phyloP scores from a whole-genome alignment of 2,329 filamentous ascomycete species.

The Fusarium hostae region DNA sequence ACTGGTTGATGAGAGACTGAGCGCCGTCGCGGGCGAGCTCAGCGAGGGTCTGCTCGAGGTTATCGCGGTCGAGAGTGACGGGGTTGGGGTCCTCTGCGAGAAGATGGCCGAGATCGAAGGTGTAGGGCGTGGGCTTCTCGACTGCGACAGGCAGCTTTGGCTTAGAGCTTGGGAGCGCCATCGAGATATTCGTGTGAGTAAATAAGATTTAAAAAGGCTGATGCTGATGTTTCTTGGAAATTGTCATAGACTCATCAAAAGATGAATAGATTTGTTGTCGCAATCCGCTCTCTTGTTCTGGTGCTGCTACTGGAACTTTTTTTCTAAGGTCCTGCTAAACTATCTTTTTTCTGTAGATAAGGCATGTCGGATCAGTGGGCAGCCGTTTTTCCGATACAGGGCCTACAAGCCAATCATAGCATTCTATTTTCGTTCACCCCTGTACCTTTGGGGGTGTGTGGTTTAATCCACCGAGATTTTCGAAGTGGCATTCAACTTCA shows the following conservation, averaged over 20 bases:
- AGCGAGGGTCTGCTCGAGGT: constrained; percentile 75
- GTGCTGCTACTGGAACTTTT: constrained; percentile 40
- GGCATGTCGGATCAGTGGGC: constrained; percentile 43
- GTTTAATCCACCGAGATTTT: constrained; percentile 46
- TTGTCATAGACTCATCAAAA: not conserved
- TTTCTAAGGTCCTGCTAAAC: constrained; percentile 1
- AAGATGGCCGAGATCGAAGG: constrained; percentile 90
- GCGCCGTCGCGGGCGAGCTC: constrained; percentile 86
- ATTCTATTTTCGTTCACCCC: not conserved
- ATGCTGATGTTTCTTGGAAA: not conserved
- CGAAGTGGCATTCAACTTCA: constrained; percentile 40
- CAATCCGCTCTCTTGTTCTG: constrained; percentile 16
- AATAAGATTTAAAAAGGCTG: not conserved
- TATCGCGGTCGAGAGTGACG: constrained; percentile 64
- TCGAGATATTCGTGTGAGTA: constrained; percentile 31
- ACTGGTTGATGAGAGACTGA: constrained; percentile 92
- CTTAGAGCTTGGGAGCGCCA: constrained; percentile 53
- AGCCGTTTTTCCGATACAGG: constrained; percentile 39
- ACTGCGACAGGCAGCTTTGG: constrained; percentile 72
- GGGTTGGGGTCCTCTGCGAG: constrained; percentile 90
- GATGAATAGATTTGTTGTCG: constrained; percentile 2
- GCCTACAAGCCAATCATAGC: constrained; percentile 33
- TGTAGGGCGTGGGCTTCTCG: constrained; percentile 88
- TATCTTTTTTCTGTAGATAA: constrained; percentile 45
- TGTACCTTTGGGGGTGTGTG: constrained; percentile 34